Evolutionary conservation across 2,329 filamentous ascomycete genomes (phyloP), one percentile per base, ranked within the genome.

Genomic region (Aspergillus fumigatus): DNA sequence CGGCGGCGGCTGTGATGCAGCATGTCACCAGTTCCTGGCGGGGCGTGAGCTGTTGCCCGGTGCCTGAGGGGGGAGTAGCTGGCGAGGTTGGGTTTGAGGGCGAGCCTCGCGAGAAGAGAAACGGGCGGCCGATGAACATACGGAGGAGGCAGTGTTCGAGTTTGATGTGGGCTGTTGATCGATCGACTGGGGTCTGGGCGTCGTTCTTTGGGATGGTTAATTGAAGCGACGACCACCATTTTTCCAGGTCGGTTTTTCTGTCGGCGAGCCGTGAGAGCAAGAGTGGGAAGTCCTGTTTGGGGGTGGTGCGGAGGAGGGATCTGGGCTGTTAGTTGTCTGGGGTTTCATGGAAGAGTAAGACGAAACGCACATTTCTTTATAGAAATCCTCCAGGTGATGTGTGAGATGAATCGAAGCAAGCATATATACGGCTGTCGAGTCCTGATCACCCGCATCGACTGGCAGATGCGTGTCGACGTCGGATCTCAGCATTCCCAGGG

Each of bases 381-480:
- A 62, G 14, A 64, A 49, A 19, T 64, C 59, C 45, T 67, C 66
- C 1, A 68, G 57, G 29, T 54, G 60, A 21, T 60, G 51, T 0
- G 60, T 56, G 14, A 67, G 52, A 21, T 60, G 52, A 11, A 67
- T 59, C 1, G 63, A 66, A 4, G 76, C 75, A 10, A 77, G 61
- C 55, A 77, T 69, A 53, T 76, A 69, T 1, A 70, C 62, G 6
- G 73, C 64, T 54, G 75, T 73, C 17, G 64, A 64, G 3, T 70
- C 66, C 25, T 70, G 65, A 3, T 67, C 67, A 40, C 65, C 47
- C n/a, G 41, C 43, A 11, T 41, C 29, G 11, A 53, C 21, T n/a
- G 80, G 80, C 52, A 77, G 63, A 43, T 78, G 76, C 2, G 79
- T 77, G 57, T 82, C 80, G 14, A 82, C 73, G 51, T 82, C 80